Conservation (phyloP, 306 rosid species). For the Gynostemma pentaphyllum region DNA sequence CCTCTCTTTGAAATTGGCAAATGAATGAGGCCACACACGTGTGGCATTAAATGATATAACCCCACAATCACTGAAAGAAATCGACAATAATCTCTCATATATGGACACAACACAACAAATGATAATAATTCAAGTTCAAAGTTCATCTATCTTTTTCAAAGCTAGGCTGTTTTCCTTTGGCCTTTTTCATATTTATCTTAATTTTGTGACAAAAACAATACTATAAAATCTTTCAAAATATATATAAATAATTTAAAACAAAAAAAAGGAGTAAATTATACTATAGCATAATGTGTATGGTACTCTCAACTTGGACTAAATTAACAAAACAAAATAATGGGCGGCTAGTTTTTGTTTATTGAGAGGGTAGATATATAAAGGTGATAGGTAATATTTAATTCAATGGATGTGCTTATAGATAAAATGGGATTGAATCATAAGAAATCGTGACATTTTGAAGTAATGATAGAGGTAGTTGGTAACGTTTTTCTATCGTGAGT, state of each 20-base stretch:
- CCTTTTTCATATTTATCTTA: constrained; percentile 9
- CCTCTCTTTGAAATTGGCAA: constrained; percentile 1
- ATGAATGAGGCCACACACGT: constrained; percentile 23
- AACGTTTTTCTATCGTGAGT: too few species aligned
- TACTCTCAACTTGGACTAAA: neutral
- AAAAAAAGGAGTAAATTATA: neutral
- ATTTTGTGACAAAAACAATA: constrained; percentile 14
- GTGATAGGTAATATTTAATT: neutral
- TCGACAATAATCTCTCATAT: neutral
- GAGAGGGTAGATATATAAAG: neutral
- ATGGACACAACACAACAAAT: neutral
- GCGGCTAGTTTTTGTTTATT: neutral
- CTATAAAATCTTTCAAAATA: neutral
- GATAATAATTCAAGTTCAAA: neutral
- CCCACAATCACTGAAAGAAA: constrained; percentile 12
- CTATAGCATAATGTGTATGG: neutral
- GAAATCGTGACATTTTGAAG: too few species aligned
- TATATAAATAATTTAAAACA: neutral
- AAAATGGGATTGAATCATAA: too few species aligned
- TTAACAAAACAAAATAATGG: neutral
- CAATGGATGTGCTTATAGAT: too few species aligned
- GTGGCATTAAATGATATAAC: constrained; percentile 21
- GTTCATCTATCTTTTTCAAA: neutral
- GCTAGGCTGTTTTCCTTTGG: constrained; percentile 28
- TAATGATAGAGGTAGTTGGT: too few species aligned